Percentiles rank a stretch among this genome's conserved stretches.
These are phyloP conservation scores for Salix brachista DNA, from an alignment of 345 rosid species.

Conservation along the genomic window DNA sequence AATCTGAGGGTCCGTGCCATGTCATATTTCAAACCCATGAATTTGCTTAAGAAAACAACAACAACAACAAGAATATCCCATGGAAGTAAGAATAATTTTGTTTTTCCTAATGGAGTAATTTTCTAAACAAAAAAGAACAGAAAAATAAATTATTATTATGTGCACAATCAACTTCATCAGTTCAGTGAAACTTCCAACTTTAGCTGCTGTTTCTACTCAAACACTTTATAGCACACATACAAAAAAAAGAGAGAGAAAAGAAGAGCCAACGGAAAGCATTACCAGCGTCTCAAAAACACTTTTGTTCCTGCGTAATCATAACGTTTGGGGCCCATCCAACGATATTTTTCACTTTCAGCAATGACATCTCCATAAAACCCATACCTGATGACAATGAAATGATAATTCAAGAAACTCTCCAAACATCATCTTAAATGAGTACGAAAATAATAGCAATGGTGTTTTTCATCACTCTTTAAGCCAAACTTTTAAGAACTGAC, in stretches of 20 bases:
- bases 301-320: slow-evolving; percentile 95
- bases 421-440: not conserved
- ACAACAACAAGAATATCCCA: no score
- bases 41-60: no score
- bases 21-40: no score
- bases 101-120: no score
- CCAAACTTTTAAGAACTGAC: not conserved
- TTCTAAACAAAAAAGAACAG: not conserved
- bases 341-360: slow-evolving; percentile 84
- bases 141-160: not conserved
- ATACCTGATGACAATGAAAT: slow-evolving; percentile 43
- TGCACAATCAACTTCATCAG: not conserved
- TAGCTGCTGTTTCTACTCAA: not conserved
- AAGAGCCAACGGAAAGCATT: slow-evolving; percentile 5
- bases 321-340: slow-evolving; percentile 98
- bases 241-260: not conserved
- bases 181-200: not conserved
- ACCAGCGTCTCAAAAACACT: slow-evolving; percentile 87
- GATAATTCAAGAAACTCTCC: slow-evolving; percentile 5
- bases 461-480: not conserved
- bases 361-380: slow-evolving; percentile 98
- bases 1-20: no score
- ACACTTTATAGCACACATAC: not conserved
- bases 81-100: no score
- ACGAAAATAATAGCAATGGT: not conserved